phyloP scores from a whole-genome alignment of 345 rosid species.

The Salix purpurea region DNA sequence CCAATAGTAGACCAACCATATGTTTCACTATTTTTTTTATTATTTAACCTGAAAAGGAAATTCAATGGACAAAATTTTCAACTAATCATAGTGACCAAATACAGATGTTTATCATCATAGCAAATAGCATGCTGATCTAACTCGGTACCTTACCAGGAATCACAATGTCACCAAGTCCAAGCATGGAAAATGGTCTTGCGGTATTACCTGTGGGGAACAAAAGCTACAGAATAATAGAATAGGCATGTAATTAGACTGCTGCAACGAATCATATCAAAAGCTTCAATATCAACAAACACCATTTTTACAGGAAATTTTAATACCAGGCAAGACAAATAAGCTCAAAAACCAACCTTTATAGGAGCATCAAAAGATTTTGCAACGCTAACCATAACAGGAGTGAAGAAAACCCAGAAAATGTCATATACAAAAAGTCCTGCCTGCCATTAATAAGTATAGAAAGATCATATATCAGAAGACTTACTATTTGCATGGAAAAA shows the following conservation, averaged over 20 bases:
- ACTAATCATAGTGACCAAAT: not conserved
- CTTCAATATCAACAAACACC: not conserved
- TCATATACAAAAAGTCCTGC: slow-evolving; percentile 95
- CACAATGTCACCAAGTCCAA: slow-evolving; percentile 99
- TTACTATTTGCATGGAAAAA: not conserved
- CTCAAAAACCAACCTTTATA: slow-evolving; percentile 69
- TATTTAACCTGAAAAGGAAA: not conserved
- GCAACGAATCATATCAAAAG: not conserved
- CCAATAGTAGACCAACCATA: not conserved
- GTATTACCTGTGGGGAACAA: slow-evolving; percentile 83
- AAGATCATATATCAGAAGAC: not conserved
- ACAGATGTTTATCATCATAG: not conserved
- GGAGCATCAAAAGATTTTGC: slow-evolving; percentile 99
- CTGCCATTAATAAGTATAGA: slow-evolving; percentile 32
- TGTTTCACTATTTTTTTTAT: not conserved
- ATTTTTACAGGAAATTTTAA: not conserved
- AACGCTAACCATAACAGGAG: slow-evolving; percentile 98
- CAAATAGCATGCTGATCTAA: not conserved
- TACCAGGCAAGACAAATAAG: not conserved
- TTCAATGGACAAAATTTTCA: not conserved
- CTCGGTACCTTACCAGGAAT: slow-evolving; percentile 67
- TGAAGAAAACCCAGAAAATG: slow-evolving; percentile 99
- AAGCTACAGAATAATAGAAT: slow-evolving; percentile 46
- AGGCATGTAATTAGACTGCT: not conserved
- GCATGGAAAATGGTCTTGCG: slow-evolving; percentile 90